Percentiles rank a stretch among this genome's conserved stretches.
Conservation (phyloP, 108 stramenopile species). For the Fragilariopsis cylindrus region DNA sequence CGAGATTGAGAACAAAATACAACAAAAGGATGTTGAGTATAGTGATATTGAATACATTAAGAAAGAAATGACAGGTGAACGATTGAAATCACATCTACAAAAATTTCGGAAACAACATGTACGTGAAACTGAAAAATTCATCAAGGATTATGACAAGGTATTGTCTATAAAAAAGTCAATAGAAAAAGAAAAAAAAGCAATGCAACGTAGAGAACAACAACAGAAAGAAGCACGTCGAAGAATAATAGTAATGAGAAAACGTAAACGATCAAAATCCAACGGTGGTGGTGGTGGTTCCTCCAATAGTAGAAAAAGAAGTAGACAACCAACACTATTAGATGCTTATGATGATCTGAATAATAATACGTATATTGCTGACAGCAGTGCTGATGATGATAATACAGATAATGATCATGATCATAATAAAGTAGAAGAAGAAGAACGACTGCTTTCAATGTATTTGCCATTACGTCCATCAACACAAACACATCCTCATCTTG, state of each 20-base stretch:
- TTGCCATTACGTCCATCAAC: background rate
- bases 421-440: background rate
- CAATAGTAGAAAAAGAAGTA: background rate
- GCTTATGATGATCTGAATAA: background rate
- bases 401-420: background rate
- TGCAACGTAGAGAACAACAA: background rate
- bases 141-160: background rate
- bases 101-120: constrained; percentile 18
- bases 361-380: background rate
- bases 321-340: background rate
- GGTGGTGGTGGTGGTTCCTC: too few relatives aligned
- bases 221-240: constrained; percentile 1
- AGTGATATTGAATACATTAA: background rate
- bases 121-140: background rate
- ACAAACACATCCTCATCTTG: too few relatives aligned
- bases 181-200: background rate
- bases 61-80: constrained; percentile 23
- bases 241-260: too few relatives aligned
- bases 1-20: background rate
- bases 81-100: constrained; percentile 29
- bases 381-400: background rate
- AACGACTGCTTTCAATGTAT: constrained; percentile 5
- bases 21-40: too few relatives aligned
- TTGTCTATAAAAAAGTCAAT: background rate
- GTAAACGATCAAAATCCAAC: too few relatives aligned